Evolutionary conservation across 2,329 filamentous ascomycete species (phyloP), one percentile per base, ranked within the genome.

Genomic region (Iodosphaeria phyllophila): DNA sequence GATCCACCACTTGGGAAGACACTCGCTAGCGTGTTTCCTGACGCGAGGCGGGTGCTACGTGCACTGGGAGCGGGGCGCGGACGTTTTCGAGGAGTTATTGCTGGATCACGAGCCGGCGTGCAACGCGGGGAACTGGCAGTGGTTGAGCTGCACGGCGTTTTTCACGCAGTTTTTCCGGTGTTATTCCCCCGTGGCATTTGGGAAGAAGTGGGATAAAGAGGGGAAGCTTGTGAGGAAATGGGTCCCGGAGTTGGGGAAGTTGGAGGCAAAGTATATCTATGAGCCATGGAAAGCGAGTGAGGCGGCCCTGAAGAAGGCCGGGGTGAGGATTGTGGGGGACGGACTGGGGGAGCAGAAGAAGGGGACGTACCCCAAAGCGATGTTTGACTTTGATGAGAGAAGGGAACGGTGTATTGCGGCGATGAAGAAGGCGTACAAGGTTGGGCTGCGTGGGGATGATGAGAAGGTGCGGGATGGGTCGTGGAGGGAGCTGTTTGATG

Each of bases 11-110:
- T 57, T 83, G 0, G 77, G 75, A 3, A 62, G 77, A 1, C 77
- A 84, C 44, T 64, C 70, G n/a, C 70, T 84, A 0, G 77, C 77
- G 0, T 83, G 75, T 41, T 84, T 84, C 42, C 55, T 84, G n/a
- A 83, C 77, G 1, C 56, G 77, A 3, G 76, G 77, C 2, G 77
- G 77, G 1, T 82, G 74, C 44, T 84, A 82, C 39, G 55, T 84
- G 22, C 65, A 72, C 38, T 84, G 77, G 76, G 76, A 83, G 49
- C 64, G 77, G 11, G 77, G 77, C 2, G 73, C 71, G 5, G 74
- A 78, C 23, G 76, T 83, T 1, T 84, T 84, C 31, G 74, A 79
- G 39, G 76, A 83, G 42, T 65, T 64, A 49, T 56, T 84, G 18
- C 52, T 84, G 23, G 77, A 84, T 39, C 76, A 82, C 40, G 75